Base-by-base conservation (phyloP, 306 rosid species). In the Medicago truncatula region DNA sequence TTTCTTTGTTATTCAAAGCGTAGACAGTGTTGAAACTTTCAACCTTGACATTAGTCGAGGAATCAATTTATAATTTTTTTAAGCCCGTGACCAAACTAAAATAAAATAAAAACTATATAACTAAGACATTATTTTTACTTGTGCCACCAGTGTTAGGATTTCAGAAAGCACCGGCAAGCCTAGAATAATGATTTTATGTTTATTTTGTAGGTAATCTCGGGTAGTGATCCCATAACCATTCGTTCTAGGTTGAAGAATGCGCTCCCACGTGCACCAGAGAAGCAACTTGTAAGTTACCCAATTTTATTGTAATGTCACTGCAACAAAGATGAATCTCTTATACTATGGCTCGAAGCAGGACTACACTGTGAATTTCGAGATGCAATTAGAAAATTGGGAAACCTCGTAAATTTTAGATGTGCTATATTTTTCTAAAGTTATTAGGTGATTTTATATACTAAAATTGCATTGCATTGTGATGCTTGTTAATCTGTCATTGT, bases 191-290 rank as follows among this genome's bases (percentile, higher is more conserved):
- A 71, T 3, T 53, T 70, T 70, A 8, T 71, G 52, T 75, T 71
- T 67, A 34, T 43, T 78, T 65, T 54, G 50, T 65, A 92, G 98
- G 97, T 94, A 67, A 46, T 28, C 76, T 90, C 97, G 1, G 98
- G 98, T 73, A 86, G 97, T n/a, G 97, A 94, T 85, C 98, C 98
- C 64, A 20, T 84, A 80, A 78, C 87, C n/a, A 70, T 94, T 76
- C 98, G 98, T 56, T 83, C 89, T 47, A 87, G 82, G 78, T 80
- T 94, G 80, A 88, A 92, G 88, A 61, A 89, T 61, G 93, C 74
- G 40, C 93, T 94, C 76, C 98, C 96, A 43, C 92, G 4, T 38
- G 98, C 97, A 53, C 98, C 97, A 4, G 88, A 88, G 76, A 94
- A 92, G 86, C 98, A 94, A 85, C 95, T 90, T 78, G 98, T 94